Evolutionary conservation across 768 basidiomycete genomes (phyloP).

Genomic region (Rhodotorula taiwanensis): DNA sequence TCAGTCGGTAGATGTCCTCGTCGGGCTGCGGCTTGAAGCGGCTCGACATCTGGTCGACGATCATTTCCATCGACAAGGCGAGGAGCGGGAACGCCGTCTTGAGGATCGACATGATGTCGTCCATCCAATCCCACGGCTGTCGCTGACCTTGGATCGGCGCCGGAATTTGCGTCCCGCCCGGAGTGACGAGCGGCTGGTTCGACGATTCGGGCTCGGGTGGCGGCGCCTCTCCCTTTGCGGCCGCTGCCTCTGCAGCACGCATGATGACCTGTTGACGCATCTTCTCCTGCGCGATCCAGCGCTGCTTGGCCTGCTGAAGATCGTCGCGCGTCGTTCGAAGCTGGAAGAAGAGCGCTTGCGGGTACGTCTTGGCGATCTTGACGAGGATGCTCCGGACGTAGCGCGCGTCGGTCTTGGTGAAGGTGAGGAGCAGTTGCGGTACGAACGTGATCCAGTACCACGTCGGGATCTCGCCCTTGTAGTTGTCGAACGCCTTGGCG

Average conservation of each 20-base stretch:
- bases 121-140: slow-evolving; percentile 81
- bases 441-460: slow-evolving; percentile 99
- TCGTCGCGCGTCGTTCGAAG: slow-evolving; percentile 78
- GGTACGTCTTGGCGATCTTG: slow-evolving; percentile 81
- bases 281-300: slow-evolving; percentile 37
- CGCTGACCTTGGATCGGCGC: slow-evolving; percentile 33
- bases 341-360: slow-evolving; percentile 92
- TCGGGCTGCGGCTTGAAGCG: slow-evolving; percentile 83
- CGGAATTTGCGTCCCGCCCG: slow-evolving; percentile 37
- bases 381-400: slow-evolving; percentile 83
- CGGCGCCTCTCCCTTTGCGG: slow-evolving; percentile 37
- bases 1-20: slow-evolving; percentile 87
- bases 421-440: slow-evolving; percentile 81
- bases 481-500: slow-evolving; percentile 52
- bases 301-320: slow-evolving; percentile 46
- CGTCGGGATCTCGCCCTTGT: slow-evolving; percentile 89
- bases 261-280: slow-evolving; percentile 27
- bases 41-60: slow-evolving; percentile 86
- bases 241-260: slow-evolving; percentile 32
- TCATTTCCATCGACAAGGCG: slow-evolving; percentile 89
- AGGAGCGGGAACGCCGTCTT: slow-evolving; percentile 95
- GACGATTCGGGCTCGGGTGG: slow-evolving; percentile 1
- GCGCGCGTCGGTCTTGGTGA: slow-evolving; percentile 85
- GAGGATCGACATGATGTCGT: slow-evolving; percentile 84
- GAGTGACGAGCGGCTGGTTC: slow-evolving; percentile 35